A percentile compares a stretch with the other conserved stretches of the same genome.
Conservation (phyloP, 2,329 filamentous ascomycete species). For the Dryadomyces quercus-mongolicae region DNA sequence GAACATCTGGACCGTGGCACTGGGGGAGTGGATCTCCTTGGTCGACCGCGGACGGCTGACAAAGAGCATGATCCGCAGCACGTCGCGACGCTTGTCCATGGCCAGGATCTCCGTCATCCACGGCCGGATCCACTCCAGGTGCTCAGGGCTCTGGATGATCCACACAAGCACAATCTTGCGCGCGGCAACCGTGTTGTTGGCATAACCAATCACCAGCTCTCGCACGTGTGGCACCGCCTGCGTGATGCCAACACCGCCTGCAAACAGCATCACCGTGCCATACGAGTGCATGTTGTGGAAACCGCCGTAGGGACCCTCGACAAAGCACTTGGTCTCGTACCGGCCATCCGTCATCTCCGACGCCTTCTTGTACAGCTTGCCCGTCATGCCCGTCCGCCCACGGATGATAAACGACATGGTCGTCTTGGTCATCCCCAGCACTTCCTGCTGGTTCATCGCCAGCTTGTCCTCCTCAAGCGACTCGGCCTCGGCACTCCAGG, state of each 20-base stretch:
- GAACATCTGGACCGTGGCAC: slow-evolving; percentile 73
- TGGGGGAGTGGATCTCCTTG: slow-evolving; percentile 71
- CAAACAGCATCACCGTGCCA: slow-evolving; percentile 67
- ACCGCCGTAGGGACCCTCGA: slow-evolving; percentile 69
- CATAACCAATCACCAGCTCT: slow-evolving; percentile 56
- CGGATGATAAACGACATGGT: slow-evolving; percentile 62
- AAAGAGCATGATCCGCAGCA: slow-evolving; percentile 66
- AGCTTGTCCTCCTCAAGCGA: slow-evolving; percentile 39
- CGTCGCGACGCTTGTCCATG: slow-evolving; percentile 62
- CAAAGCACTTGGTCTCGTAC: slow-evolving; percentile 51
- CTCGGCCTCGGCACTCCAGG: slow-evolving; percentile 60
- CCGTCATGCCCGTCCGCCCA: slow-evolving; percentile 62
- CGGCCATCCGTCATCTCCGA: slow-evolving; percentile 46
- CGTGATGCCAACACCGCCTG: slow-evolving; percentile 70
- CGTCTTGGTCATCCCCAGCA: slow-evolving; percentile 47
- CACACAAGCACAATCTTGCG: slow-evolving; percentile 64
- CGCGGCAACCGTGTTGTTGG: slow-evolving; percentile 56
- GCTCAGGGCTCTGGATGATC: slow-evolving; percentile 69
- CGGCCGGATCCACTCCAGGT: slow-evolving; percentile 71
- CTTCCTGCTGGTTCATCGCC: slow-evolving; percentile 46
- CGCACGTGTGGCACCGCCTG: slow-evolving; percentile 67
- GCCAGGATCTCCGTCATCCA: slow-evolving; percentile 74
- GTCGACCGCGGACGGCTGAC: slow-evolving; percentile 63
- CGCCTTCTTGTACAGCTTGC: slow-evolving; percentile 56
- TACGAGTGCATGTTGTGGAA: slow-evolving; percentile 61